These are phyloP conservation scores for Talinum fruticosum DNA, from an alignment of 148 eudicot species.

Conservation along the genomic window DNA sequence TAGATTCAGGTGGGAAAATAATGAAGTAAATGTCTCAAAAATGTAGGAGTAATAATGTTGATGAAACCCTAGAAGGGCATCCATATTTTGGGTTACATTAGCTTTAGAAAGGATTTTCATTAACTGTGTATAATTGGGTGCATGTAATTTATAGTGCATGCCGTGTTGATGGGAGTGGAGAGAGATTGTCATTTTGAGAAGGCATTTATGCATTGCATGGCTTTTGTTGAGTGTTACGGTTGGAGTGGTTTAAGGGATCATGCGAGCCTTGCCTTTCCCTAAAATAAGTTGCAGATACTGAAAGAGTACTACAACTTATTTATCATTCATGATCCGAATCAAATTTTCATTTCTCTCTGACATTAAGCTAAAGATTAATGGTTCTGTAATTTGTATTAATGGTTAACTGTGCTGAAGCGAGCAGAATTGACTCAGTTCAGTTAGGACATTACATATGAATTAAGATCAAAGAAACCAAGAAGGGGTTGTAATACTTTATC, in stretches of 20 bases:
- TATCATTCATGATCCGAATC: too few species aligned
- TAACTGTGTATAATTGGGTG: neutral
- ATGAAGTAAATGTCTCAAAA: slow-evolving; percentile 1
- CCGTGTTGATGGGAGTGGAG: neutral
- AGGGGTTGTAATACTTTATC: too few species aligned
- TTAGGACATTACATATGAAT: too few species aligned
- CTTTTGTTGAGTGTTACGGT: slow-evolving; percentile 19
- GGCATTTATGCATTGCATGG: neutral
- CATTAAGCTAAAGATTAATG: neutral
- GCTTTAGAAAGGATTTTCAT: neutral
- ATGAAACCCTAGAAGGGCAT: slow-evolving; percentile 17
- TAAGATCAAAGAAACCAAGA: too few species aligned
- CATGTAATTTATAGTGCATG: slow-evolving; percentile 17
- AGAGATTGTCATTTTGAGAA: neutral
- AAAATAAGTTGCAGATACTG: neutral
- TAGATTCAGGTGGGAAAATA: slow-evolving; percentile 8
- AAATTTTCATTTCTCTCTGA: neutral
- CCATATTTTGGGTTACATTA: slow-evolving; percentile 18
- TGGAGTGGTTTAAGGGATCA: slow-evolving; percentile 19
- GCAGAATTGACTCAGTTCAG: too few species aligned
- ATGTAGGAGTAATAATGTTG: slow-evolving; percentile 15
- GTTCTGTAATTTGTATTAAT: too few species aligned
- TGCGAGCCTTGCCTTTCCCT: slow-evolving; percentile 17
- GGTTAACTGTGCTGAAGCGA: too few species aligned
- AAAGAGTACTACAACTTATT: neutral